Evolutionary conservation across 78 protist species (phyloP), one percentile per base, ranked within the genome.

Genomic region (Tieghemostelium lacteum): DNA sequence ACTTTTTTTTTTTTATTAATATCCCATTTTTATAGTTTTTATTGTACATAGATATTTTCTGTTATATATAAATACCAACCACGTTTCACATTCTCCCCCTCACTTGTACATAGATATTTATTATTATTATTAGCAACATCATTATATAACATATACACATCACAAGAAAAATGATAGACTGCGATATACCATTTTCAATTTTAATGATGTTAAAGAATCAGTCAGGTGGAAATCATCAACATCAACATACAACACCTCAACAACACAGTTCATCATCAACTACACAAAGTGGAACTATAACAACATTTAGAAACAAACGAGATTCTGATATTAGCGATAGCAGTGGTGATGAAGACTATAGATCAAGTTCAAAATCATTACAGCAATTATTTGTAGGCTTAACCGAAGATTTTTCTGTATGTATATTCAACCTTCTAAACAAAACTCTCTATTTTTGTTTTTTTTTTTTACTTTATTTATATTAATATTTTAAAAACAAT

Each of bases 341-440:
- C 33, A 83, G 91, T 60, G 91, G 91, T 5, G 91, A 83, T 33
- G 91, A 83, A 60, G 91, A 69, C 20, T 83, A 83, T 73, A 50
- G 91, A 66, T 45, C 76, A 54, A 83, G 62, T 29, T 66, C 88
- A 52, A 83, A 63, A 77, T 64, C 66, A 55, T 49, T 83, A n/a
- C 75, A 67, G 29, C 63, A 83, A 6, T 71, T 83, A 45, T 69
- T 83, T 45, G 49, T 73, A 60, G 60, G 60, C 10, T 40, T 83
- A 55, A 50, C 91, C 1, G 75, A 69, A 45, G 91, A 83, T 69
- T 62, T 83, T 22, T 55, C 74, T 2, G 91, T 83, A 83, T n/a
- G 71, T 75, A 19, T 40, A 24, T 16, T 17, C 1, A 50, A 31
- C 2, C 45, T 50, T 14, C 50, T 22, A 17, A 17, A 20, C 63